Conservation (phyloP, 805 yeast genomes). For the Nakazawaea laoshanensis region DNA sequence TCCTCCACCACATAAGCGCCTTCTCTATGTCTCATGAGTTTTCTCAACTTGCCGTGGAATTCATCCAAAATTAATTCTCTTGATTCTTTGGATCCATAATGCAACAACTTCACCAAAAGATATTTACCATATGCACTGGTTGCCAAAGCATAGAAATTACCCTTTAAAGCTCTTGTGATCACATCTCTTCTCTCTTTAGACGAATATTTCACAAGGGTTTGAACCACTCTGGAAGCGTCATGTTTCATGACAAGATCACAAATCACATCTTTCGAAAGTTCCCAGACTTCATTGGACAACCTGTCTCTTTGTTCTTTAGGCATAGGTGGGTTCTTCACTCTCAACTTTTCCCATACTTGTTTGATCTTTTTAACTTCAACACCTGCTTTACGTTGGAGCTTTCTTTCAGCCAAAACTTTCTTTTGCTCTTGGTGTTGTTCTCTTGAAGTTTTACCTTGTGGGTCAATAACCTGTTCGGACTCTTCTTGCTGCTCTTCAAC, state of each 20-base stretch:
- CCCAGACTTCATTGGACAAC: constrained; percentile 81
- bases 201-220: constrained; percentile 83
- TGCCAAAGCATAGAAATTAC: constrained; percentile 72
- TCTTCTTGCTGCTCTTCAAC: constrained; percentile 19
- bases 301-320: constrained; percentile 71
- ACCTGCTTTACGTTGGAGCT: constrained; percentile 83
- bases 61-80: constrained; percentile 72
- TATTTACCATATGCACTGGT: constrained; percentile 93
- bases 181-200: constrained; percentile 69
- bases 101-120: constrained; percentile 76
- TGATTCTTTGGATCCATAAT: constrained; percentile 82
- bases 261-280: constrained; percentile 63
- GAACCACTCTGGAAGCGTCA: constrained; percentile 94
- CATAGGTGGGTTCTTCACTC: constrained; percentile 77
- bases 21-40: constrained; percentile 92
- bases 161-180: constrained; percentile 62
- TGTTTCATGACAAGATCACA: constrained; percentile 87
- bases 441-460: constrained; percentile 38
- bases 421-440: constrained; percentile 82
- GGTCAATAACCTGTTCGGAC: constrained; percentile 22
- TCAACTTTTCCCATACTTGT: constrained; percentile 80
- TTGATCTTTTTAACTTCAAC: constrained; percentile 77
- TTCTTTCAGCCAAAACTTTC: constrained; percentile 70
- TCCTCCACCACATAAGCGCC: constrained; percentile 98
- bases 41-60: constrained; percentile 84